Evolutionary conservation across 257 asterid species (phyloP), one percentile per base, ranked within the genome.

Genomic region (Avicennia marina): DNA sequence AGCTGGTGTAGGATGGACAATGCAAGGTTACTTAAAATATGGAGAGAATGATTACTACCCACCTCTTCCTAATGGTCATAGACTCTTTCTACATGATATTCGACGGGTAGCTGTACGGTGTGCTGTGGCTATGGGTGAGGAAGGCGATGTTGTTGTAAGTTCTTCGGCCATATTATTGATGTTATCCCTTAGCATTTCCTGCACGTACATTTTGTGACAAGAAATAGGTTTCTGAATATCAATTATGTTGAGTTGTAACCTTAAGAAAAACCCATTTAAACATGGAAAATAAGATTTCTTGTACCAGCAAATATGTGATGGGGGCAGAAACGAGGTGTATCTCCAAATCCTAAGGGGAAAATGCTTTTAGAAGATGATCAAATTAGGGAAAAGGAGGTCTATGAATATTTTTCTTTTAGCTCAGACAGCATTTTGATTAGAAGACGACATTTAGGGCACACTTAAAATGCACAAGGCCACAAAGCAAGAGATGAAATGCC

Each of bases 101-200:
- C 81, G 98, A 75, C 87, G 88, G 13, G 98, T 91, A 53, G 96
- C 96, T 32, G 96, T 91, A 52, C 81, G 98, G 26, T 91, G 95
- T 75, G 98, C 93, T 40, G 95, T 91, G 48, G 98, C 98, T 38
- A 91, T 91, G 96, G 98, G 95, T 6, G 98, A 91, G 85, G 98
- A 91, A 73, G 98, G 98, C 46, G 98, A 91, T 66, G 68, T 88
- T 54, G 95, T 91, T 69, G 98, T 87, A 82, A 76, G 96, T 86
- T 63, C 51, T 2, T 29, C 22, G 40, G 10, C 26, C 64, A 16
- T 42, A 46, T 4, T 47, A 56, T 17, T 26, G 26, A 32, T 26
- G 13, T n/a, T 10, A n/a, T 11, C 17, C 34, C 10, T 55, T 72
- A 17, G 10, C 45, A 17, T 56, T 65, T 36, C 54, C 19, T 20